Base-by-base conservation (phyloP, 2,329 filamentous ascomycete species). In the Chrysoporthe austroafricana region DNA sequence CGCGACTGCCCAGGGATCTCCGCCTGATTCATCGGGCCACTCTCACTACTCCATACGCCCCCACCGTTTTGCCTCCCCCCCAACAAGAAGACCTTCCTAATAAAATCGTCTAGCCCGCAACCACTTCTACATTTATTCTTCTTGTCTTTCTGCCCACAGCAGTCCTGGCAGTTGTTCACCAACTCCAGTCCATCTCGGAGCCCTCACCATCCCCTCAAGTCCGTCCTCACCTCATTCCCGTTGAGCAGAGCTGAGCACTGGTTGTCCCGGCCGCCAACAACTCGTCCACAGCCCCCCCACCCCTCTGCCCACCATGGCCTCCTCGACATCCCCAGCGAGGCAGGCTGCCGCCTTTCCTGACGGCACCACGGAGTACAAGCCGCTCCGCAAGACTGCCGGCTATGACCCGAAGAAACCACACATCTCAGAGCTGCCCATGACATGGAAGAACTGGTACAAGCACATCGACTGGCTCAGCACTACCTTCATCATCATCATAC, bases 401-500 rank as follows among this genome's bases (percentile, higher is more conserved):
- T 79, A 81, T 72, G 86, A 89, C 69, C 56, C 78, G 68, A 83
- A 90, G 83, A 97, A 96, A 83, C 86, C 90, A 76, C 93, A 97
- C 80, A 96, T 97, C 80, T 89, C 92, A 72, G 93, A 96, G 72
- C 87, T 88, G 71, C 91, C 91, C 67, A 90, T 96, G 74, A 97
- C 92, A 69, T 86, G 84, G 80, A 83, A 85, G 75, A 97, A 97
- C 84, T 96, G 92, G 92, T 90, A 94, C 82, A 91, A 94, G 82
- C 94, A 97, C 77, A 86, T 97, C 84, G 94, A 97, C 86, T 97
- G 94, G 93, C 86, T 97, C 73, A 97, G 97, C 79, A 90, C 92
- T 71, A 86, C 85, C 70, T 86, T 97, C 78, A 95, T 97, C 77
- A 79, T 96, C 72, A 84, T 91, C 73, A 86, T 97, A 58, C 94